These are phyloP conservation scores for Balansia obtecta DNA, from an alignment of 2,329 filamentous ascomycete species.

Conservation along the genomic window DNA sequence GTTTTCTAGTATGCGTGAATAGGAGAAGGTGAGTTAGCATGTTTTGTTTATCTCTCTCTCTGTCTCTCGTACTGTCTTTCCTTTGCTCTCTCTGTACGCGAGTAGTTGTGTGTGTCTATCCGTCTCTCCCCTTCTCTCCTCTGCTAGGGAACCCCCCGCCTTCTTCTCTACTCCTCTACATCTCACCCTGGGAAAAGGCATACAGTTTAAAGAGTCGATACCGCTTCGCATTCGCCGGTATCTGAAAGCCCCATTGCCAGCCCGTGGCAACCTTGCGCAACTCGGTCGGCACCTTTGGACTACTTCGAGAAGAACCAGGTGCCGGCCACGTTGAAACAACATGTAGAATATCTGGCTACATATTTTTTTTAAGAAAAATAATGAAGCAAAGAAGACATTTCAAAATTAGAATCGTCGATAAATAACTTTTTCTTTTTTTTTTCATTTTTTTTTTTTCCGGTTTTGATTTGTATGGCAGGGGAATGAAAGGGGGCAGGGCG, in stretches of 20 bases:
- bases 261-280: slow-evolving; percentile 28
- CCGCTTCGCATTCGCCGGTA: slow-evolving; percentile 27
- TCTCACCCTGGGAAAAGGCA: slow-evolving; percentile 10
- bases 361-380: not conserved
- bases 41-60: too few species aligned
- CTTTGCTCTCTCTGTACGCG: too few species aligned
- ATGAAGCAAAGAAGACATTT: not conserved
- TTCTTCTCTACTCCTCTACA: not conserved
- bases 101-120: too few species aligned
- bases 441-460: too few species aligned
- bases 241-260: slow-evolving; percentile 38
- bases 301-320: slow-evolving; percentile 18
- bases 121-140: too few species aligned
- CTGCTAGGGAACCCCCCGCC: too few species aligned
- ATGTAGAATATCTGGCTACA: slow-evolving; percentile 25
- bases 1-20: slow-evolving; percentile 14
- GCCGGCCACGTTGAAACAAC: slow-evolving; percentile 34
- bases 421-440: too few species aligned
- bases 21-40: too few species aligned
- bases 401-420: too few species aligned
- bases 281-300: slow-evolving; percentile 36
- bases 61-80: too few species aligned
- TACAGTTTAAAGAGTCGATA: slow-evolving; percentile 38
- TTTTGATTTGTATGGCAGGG: too few species aligned
- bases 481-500: too few species aligned